Evolutionary conservation across 345 rosid species (phyloP).

Genomic region (Anastatica hierochuntica): DNA sequence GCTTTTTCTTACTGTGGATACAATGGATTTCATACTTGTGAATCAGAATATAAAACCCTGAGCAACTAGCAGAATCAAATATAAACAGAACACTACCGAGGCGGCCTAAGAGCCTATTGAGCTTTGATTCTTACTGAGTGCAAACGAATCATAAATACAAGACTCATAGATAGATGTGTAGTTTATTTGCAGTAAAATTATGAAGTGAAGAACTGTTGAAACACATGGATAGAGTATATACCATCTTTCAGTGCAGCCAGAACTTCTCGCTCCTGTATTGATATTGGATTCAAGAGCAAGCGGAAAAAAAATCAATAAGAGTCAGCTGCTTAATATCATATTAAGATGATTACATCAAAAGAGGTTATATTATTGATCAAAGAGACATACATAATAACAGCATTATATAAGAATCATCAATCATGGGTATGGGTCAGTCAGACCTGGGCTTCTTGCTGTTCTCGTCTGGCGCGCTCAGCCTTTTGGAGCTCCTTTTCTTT

Average conservation of each 20-base stretch:
- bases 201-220: background rate
- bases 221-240: slow-evolving; percentile 19
- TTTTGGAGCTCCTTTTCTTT: slow-evolving; percentile 51
- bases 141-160: background rate
- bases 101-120: background rate
- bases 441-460: slow-evolving; percentile 44
- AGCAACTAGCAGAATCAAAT: no score
- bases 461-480: slow-evolving; percentile 39
- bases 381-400: background rate
- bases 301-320: slow-evolving; percentile 6
- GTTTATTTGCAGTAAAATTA: slow-evolving; percentile 3
- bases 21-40: background rate
- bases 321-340: background rate
- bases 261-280: slow-evolving; percentile 54
- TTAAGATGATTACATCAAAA: background rate
- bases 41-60: slow-evolving; percentile 4
- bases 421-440: slow-evolving; percentile 5
- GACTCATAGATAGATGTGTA: background rate
- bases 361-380: slow-evolving; percentile 8
- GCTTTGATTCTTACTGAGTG: background rate
- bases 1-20: slow-evolving; percentile 42
- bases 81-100: background rate
- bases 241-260: slow-evolving; percentile 62
- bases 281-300: slow-evolving; percentile 12
- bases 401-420: background rate